Evolutionary conservation across 1,284 basidiomycete species (phyloP).

Genomic region (Sutorius eximius): DNA sequence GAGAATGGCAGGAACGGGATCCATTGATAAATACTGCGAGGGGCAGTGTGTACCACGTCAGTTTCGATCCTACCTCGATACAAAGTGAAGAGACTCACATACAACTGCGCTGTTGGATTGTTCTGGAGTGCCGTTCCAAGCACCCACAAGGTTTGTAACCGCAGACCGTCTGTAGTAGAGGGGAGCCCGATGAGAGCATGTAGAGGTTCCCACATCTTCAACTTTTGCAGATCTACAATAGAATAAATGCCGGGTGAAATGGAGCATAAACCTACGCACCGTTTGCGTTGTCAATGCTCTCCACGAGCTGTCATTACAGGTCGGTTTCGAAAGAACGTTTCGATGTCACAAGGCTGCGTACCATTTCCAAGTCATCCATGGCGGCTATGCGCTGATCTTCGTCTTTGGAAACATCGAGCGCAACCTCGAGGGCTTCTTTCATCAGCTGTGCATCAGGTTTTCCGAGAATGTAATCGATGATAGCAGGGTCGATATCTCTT

Average conservation of each 20-base stretch:
- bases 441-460: constrained; percentile 83
- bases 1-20: constrained; percentile 69
- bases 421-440: constrained; percentile 81
- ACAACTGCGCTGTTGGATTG: constrained; percentile 87
- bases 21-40: constrained; percentile 66
- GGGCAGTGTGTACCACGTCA: neutral
- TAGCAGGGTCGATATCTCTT: constrained; percentile 67
- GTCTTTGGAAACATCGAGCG: constrained; percentile 59
- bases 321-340: neutral
- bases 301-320: constrained; percentile 64
- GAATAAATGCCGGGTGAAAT: neutral
- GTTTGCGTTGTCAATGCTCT: constrained; percentile 95
- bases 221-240: constrained; percentile 69
- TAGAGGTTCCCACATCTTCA: constrained; percentile 87
- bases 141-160: constrained; percentile 84
- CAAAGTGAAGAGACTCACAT: constrained; percentile 52
- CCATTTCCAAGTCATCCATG: constrained; percentile 96
- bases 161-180: constrained; percentile 60
- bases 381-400: constrained; percentile 76
- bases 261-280: constrained; percentile 44
- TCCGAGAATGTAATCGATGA: constrained; percentile 86
- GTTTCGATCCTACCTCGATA: neutral
- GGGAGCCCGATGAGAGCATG: constrained; percentile 63
- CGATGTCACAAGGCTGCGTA: constrained; percentile 34
- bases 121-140: constrained; percentile 95